Evolutionary conservation across 257 asterid genomes (phyloP), one percentile per base, ranked within the genome.

Genomic region (Ballota nigra): DNA sequence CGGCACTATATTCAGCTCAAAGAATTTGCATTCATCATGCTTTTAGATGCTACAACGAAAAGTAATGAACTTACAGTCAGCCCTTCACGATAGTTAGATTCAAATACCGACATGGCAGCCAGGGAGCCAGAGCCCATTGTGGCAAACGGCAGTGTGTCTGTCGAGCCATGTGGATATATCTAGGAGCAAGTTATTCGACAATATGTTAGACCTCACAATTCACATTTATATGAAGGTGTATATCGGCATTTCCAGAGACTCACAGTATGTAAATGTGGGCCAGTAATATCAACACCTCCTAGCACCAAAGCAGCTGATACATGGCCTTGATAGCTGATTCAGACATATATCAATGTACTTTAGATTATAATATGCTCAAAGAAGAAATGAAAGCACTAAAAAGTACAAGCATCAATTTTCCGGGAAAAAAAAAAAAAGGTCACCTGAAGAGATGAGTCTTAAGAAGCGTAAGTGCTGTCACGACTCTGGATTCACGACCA

Each of bases 101-200:
- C 98, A 69, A 94, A 94, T 18, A 94, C 78, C 11, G 96, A 81
- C 98, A 94, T 94, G 74, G 98, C 98, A 76, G 98, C 97, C 57
- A 94, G 96, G 51, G 97, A 94, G 69, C 98, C 97, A 82, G 98
- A 94, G 18, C 98, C 98, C 97, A 94, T 94, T 41, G 98, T 94
- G 66, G 98, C 97, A 83, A 80, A 94, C 18, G 98, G 98, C 52
- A 94, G 86, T 20, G 97, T 91, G 71, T 94, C 98, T 4, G 98
- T 94, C 49, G 98, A 94, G 77, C 98, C 98, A 79, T 94, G 98
- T 4, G 98, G 98, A 81, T 94, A 94, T 63, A 94, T 94, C 98
- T 94, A 81, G 34, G 73, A 56, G 74, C 11, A 40, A 49, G 60
- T 24, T 71, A 57, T 74, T 69, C 41, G 29, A 59, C 41, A 59